Percentiles rank a stretch among this genome's conserved stretches.
Conservation (phyloP, 768 basidiomycete genomes). For the Heimioporus sp. region DNA sequence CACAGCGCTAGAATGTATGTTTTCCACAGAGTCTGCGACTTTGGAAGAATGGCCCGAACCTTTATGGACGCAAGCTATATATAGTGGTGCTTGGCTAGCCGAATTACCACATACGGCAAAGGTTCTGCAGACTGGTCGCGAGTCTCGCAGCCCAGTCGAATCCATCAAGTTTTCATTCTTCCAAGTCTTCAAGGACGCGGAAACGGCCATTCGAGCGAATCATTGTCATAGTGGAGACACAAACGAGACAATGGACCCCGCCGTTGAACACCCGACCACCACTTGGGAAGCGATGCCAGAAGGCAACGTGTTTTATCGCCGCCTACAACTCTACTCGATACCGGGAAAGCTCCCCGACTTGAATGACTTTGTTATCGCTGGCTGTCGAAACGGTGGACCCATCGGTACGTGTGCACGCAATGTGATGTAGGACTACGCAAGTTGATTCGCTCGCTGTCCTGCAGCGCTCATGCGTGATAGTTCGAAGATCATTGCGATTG, state of each 20-base stretch:
- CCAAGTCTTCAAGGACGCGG: no score
- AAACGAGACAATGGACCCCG: constrained; percentile 27
- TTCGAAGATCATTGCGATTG: constrained; percentile 73
- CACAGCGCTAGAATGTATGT: not conserved
- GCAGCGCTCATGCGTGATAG: constrained; percentile 86
- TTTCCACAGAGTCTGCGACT: not conserved
- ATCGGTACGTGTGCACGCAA: constrained; percentile 53
- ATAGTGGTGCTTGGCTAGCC: no score
- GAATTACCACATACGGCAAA: not conserved
- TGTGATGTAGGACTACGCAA: not conserved
- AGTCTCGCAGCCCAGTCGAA: no score
- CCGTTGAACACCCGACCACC: constrained; percentile 70
- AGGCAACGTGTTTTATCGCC: constrained; percentile 83
- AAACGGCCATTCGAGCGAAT: not conserved
- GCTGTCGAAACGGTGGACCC: constrained; percentile 86
- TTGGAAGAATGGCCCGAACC: no score
- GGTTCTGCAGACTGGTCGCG: no score
- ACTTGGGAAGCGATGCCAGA: constrained; percentile 92
- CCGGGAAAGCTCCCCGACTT: constrained; percentile 77
- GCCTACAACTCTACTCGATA: constrained; percentile 81
- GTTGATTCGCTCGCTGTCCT: not conserved
- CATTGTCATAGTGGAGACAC: no score
- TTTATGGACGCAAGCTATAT: no score
- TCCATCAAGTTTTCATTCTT: no score
- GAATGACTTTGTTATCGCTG: constrained; percentile 74